A percentile compares a stretch with the other conserved stretches of the same genome.
Evolutionary conservation across 306 rosid genomes (phyloP).

Genomic region (Geum urbanum): DNA sequence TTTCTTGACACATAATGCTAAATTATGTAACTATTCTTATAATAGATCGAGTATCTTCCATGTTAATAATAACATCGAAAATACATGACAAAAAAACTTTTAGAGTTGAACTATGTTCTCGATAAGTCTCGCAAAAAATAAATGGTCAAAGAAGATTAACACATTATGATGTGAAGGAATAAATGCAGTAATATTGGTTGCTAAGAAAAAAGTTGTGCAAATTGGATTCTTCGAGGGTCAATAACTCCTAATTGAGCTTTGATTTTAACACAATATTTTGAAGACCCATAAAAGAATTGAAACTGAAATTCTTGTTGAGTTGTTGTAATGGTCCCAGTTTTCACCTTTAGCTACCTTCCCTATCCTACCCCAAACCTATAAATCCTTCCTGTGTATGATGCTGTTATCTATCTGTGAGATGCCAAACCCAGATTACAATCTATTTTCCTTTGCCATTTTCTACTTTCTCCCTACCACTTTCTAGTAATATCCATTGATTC

Average conservation of each 20-base stretch:
- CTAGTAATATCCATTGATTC: not conserved
- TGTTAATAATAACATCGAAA: not conserved
- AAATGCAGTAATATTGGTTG: no score
- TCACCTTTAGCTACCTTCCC: slow-evolving; percentile 12
- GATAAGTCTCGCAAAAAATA: not conserved
- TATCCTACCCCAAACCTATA: not conserved
- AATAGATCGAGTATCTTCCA: not conserved
- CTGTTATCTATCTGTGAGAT: slow-evolving; percentile 10
- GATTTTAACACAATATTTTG: slow-evolving; percentile 10
- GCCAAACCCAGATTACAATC: slow-evolving; percentile 3
- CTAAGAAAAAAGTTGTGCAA: not conserved
- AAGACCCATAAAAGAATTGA: not conserved
- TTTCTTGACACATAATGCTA: not conserved
- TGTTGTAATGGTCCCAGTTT: slow-evolving; percentile 13
- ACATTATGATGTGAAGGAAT: not conserved
- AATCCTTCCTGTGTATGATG: not conserved
- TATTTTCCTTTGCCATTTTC: not conserved
- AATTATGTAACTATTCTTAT: not conserved
- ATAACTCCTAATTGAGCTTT: not conserved
- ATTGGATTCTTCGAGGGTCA: slow-evolving; percentile 10
- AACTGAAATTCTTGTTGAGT: not conserved
- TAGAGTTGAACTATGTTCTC: not conserved
- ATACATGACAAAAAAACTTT: not conserved
- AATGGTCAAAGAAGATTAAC: not conserved
- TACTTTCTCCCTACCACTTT: not conserved